A percentile compares a stretch with the other conserved stretches of the same genome.
Evolutionary conservation across 306 rosid species (phyloP).

Genomic region (Acacia crassicarpa): DNA sequence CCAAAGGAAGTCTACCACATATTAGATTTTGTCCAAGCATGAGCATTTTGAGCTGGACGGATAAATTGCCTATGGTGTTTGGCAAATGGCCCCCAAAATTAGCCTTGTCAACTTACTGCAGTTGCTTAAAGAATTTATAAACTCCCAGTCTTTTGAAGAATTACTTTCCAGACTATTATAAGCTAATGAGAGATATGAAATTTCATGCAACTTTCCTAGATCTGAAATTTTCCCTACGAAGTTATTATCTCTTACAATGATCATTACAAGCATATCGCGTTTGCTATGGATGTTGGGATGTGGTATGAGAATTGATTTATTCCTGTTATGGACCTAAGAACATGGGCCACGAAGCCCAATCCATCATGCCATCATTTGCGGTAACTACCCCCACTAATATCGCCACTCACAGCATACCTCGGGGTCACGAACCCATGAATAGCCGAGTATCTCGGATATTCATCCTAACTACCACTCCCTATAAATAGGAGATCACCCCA

Average conservation of each 20-base stretch:
- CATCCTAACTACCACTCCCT: no score
- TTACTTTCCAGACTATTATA: background rate
- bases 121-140: background rate
- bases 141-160: background rate
- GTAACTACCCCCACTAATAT: no score
- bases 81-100: slow-evolving; percentile 20
- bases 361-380: no score
- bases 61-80: slow-evolving; percentile 23
- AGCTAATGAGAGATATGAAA: background rate
- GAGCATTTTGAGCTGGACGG: background rate
- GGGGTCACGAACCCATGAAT: no score
- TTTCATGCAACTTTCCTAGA: background rate
- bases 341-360: no score
- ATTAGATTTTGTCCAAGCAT: background rate
- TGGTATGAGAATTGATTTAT: background rate
- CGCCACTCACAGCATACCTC: no score
- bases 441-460: no score
- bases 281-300: background rate
- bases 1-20: background rate
- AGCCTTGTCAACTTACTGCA: background rate
- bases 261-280: rapidly evolving
- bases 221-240: background rate
- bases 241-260: rapidly evolving
- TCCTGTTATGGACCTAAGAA: no score
- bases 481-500: no score